Percentiles rank a stretch among this genome's conserved stretches.
These are phyloP conservation scores for Euphrasia arctica DNA, from an alignment of 305 asterid genomes.

Conservation along the genomic window DNA sequence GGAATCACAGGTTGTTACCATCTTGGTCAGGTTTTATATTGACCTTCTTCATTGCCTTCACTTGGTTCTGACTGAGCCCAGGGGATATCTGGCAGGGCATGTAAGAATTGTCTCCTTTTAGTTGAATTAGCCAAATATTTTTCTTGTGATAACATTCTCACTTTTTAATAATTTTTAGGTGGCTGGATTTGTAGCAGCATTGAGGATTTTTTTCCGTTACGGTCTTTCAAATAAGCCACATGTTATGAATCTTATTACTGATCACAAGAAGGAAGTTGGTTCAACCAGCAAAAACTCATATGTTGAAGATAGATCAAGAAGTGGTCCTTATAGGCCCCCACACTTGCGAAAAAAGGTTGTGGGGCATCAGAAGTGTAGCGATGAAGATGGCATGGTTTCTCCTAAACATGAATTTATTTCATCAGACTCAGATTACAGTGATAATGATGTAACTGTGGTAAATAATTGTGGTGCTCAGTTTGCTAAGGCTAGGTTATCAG, in stretches of 20 bases:
- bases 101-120: constrained; percentile 42
- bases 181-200: constrained; percentile 72
- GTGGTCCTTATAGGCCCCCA: constrained; percentile 76
- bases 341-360: constrained; percentile 65
- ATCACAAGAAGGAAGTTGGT: constrained; percentile 35
- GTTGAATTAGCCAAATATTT: constrained; percentile 9
- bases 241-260: constrained; percentile 36
- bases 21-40: constrained; percentile 64
- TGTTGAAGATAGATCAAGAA: constrained; percentile 39
- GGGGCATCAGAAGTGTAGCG: constrained; percentile 34
- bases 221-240: constrained; percentile 61
- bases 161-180: constrained; percentile 44
- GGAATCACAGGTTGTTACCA: constrained; percentile 26
- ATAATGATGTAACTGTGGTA: constrained; percentile 63
- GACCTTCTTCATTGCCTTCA: constrained; percentile 86
- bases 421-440: constrained; percentile 93
- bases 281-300: constrained; percentile 36
- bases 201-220: constrained; percentile 71
- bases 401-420: constrained; percentile 46
- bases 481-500: constrained; percentile 75
- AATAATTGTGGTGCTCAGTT: constrained; percentile 40
- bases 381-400: constrained; percentile 40
- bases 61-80: constrained; percentile 69
- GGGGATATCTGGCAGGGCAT: constrained; percentile 72
- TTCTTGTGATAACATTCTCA: constrained; percentile 15